Evolutionary conservation across 2,329 filamentous ascomycete species (phyloP).

Genomic region (Drechslerella coelobrocha): DNA sequence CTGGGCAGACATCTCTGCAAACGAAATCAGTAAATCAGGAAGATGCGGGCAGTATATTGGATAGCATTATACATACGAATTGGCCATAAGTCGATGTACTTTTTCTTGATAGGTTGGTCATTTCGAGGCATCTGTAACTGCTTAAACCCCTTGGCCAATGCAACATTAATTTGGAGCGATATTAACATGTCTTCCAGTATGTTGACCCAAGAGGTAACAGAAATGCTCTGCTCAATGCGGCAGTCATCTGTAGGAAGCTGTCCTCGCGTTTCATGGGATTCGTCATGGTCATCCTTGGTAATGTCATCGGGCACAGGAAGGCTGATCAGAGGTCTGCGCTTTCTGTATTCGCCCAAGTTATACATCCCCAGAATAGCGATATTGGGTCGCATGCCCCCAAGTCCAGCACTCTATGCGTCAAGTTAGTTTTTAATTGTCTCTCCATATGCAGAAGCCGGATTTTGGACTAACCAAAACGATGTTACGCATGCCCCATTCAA

Average conservation of each 20-base stretch:
- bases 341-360: conserved; percentile 77
- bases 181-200: conserved; percentile 82
- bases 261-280: conserved; percentile 58
- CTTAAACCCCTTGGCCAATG: conserved; percentile 81
- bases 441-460: neutral
- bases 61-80: conserved; percentile 68
- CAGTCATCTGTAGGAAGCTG: conserved; percentile 73
- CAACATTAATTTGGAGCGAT: conserved; percentile 80
- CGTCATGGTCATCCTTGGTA: conserved; percentile 39
- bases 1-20: conserved; percentile 78
- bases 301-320: conserved; percentile 60
- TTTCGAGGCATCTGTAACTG: conserved; percentile 72
- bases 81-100: conserved; percentile 86
- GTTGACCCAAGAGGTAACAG: conserved; percentile 76
- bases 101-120: conserved; percentile 67
- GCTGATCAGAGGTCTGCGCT: conserved; percentile 65
- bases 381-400: conserved; percentile 88
- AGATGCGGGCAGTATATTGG: too few relatives aligned
- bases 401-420: conserved; percentile 64
- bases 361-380: conserved; percentile 83
- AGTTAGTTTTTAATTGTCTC: neutral
- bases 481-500: conserved; percentile 85
- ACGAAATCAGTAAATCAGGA: conserved; percentile 1
- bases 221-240: conserved; percentile 72
- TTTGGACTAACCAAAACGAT: conserved; percentile 67